Base-by-base conservation (phyloP, 495 filamentous ascomycete species). In the Aspergillus conjunctus region DNA sequence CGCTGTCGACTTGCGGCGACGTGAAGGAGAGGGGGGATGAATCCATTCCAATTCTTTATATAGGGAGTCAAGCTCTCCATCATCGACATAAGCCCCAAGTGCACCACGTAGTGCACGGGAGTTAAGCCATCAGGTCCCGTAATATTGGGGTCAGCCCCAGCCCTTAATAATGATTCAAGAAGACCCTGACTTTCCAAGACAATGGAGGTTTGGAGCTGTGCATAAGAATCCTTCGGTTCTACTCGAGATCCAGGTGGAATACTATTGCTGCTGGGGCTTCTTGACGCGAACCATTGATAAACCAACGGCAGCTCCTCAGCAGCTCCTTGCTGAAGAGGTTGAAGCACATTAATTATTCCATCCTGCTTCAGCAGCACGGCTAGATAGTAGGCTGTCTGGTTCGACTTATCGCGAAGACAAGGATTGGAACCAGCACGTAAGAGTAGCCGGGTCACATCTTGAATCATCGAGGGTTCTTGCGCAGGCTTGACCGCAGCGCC, bases 61-160 rank as follows among this genome's bases (percentile, higher is more conserved):
- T 50, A 50, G 1, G 46, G 46, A 21, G 12, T 53, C 51, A 37
- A 14, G 2, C 21, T 22, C 51, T 33, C 51, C 51, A 53, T 50
- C 30, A 53, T 32, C 4, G 51, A 53, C 17, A 41, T 54, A 9
- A 7, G 37, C 9, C 34, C 50, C 58, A 18, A 60, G 48, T 34
- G 26, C 49, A 26, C 43, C n/a, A 43, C 37, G 20, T 41, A 56
- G 37, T 56, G 54, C 17, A 50, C 46, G 2, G 46, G 46, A 20
- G 46, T 50, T 20, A 50, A 22, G 17, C 17, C 46, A 50, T 50
- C 46, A 15, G 46, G 46, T 8, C 46, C 46, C 18, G 46, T 12
- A 50, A 50, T 22, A 8, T 2, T 50, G n/a, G 46, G 46, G 12
- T 50, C 46, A 8, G 22, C 46, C 12, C 46, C 46, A 12, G 46